These are phyloP conservation scores for Pontederia paniculata DNA, from an alignment of 176 grass and related monocot species.

Conservation along the genomic window DNA sequence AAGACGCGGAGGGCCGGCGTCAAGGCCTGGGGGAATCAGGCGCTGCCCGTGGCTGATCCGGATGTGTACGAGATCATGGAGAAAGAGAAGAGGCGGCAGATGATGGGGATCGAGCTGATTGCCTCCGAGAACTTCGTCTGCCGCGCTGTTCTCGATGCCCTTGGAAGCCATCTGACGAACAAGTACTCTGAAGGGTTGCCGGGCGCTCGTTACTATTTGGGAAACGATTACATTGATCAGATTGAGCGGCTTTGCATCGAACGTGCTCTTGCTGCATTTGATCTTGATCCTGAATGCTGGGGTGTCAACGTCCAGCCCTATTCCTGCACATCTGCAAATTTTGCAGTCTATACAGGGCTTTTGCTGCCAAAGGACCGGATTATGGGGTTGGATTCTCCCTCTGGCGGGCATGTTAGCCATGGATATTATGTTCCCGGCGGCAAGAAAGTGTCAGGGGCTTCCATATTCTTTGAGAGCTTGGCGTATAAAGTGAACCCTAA, in stretches of 20 bases:
- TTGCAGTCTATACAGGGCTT: constrained; percentile 80
- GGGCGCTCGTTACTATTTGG: constrained; percentile 67
- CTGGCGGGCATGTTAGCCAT: constrained; percentile 93
- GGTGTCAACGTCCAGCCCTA: constrained; percentile 91
- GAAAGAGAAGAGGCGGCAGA: constrained; percentile 70
- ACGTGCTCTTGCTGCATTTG: constrained; percentile 56
- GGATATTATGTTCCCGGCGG: constrained; percentile 78
- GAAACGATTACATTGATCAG: constrained; percentile 84
- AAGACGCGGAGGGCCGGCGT: constrained; percentile 50
- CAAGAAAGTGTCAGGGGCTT: constrained; percentile 88
- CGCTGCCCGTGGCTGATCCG: constrained; percentile 61
- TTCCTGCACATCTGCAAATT: constrained; percentile 90
- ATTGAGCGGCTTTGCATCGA: constrained; percentile 75
- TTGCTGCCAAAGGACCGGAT: constrained; percentile 82
- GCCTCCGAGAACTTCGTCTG: constrained; percentile 97
- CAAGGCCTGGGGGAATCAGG: constrained; percentile 63
- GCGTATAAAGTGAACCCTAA: constrained; percentile 93
- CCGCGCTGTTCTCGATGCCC: constrained; percentile 82
- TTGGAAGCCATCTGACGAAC: constrained; percentile 97
- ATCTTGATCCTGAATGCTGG: constrained; percentile 61
- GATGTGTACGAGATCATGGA: constrained; percentile 76
- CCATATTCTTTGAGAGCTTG: constrained; percentile 94
- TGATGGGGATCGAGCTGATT: constrained; percentile 83
- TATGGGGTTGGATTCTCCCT: constrained; percentile 91
- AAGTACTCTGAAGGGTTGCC: constrained; percentile 91